These are phyloP conservation scores for Artemisia tridentata DNA, from an alignment of 129 eudicot species.

Conservation along the genomic window DNA sequence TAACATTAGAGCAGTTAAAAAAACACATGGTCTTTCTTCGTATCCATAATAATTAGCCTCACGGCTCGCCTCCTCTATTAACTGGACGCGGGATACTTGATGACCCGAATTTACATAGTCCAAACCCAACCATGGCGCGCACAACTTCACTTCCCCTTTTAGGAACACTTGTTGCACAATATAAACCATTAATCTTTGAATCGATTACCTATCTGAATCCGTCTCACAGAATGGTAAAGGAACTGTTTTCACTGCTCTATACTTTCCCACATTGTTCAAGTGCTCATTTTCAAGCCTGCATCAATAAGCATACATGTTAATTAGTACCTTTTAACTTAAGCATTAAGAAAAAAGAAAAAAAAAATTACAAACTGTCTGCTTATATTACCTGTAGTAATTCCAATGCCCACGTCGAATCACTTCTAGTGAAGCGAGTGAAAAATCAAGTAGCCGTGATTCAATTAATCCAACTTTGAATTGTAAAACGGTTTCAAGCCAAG, in stretches of 20 bases:
- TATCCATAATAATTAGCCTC: conserved; percentile 19
- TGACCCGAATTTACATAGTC: conserved; percentile 9
- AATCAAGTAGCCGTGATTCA: conserved; percentile 72
- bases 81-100: conserved; percentile 27
- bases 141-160: not conserved
- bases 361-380: not conserved
- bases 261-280: conserved; percentile 85
- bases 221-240: conserved; percentile 88
- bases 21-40: conserved; percentile 18
- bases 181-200: not conserved
- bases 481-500: conserved; percentile 91
- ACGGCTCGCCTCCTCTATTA: conserved; percentile 14
- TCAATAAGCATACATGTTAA: not conserved
- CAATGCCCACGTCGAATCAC: conserved; percentile 98
- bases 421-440: conserved; percentile 83
- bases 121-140: conserved; percentile 9
- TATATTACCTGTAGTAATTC: conserved; percentile 74
- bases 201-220: conserved; percentile 64
- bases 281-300: conserved; percentile 93
- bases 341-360: too few relatives aligned
- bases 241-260: conserved; percentile 81
- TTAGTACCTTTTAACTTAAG: too few relatives aligned
- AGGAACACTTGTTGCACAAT: conserved; percentile 16
- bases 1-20: conserved; percentile 9
- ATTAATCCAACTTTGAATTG: conserved; percentile 59